phyloP scores from a whole-genome alignment of 2,329 filamentous ascomycete genomes.

The Phyllosticta citribraziliensis region DNA sequence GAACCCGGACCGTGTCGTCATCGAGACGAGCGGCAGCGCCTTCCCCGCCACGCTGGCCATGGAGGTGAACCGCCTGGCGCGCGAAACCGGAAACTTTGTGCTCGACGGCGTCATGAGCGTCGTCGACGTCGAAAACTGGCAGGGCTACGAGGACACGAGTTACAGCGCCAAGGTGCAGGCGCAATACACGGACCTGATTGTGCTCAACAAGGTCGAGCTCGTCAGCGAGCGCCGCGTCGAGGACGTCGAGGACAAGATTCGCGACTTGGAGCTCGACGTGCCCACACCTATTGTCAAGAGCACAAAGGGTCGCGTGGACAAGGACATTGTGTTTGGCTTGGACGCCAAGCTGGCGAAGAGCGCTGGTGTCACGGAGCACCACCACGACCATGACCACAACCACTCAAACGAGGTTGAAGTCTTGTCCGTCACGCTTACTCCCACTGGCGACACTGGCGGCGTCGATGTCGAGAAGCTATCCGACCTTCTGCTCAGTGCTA shows the following conservation, averaged over 20 bases:
- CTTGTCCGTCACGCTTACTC: conserved; percentile 63
- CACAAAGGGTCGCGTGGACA: conserved; percentile 65
- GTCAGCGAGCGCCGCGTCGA: conserved; percentile 67
- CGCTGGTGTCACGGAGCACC: conserved; percentile 26
- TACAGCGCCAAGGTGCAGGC: conserved; percentile 86
- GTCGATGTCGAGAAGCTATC: conserved; percentile 52
- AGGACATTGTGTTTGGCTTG: conserved; percentile 74
- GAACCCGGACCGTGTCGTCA: conserved; percentile 72
- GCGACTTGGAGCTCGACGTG: conserved; percentile 69
- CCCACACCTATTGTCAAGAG: conserved; percentile 74
- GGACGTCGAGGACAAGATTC: conserved; percentile 65
- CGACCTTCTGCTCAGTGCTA: conserved; percentile 57
- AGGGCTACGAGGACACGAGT: conserved; percentile 82
- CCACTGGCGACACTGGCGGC: conserved; percentile 37
- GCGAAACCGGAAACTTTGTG: conserved; percentile 59
- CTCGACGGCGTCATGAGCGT: conserved; percentile 85
- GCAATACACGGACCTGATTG: conserved; percentile 77
- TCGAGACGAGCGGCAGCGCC: conserved; percentile 85
- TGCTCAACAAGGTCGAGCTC: conserved; percentile 88
- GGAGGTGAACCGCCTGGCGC: conserved; percentile 71
- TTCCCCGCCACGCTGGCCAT: conserved; percentile 78
- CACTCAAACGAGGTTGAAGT: conserved; percentile 88
- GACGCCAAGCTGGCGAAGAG: conserved; percentile 64
- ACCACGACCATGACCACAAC: conserved; percentile 32
- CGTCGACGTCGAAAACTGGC: conserved; percentile 91